These are phyloP conservation scores for Krasilnikovozyma curviuscula DNA, from an alignment of 768 basidiomycete species.

Conservation along the genomic window DNA sequence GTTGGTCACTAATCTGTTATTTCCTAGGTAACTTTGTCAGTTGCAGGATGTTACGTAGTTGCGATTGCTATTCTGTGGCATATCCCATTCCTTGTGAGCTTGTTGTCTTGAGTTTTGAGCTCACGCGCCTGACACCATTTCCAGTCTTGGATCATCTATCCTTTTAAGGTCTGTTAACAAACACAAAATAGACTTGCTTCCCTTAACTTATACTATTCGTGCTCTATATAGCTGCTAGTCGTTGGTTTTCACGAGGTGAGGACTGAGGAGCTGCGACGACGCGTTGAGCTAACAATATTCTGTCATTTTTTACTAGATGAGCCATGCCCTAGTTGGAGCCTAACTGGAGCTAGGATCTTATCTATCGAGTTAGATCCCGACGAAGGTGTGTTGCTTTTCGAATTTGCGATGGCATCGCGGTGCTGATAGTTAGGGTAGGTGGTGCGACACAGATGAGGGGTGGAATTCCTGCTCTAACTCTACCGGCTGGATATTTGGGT, in stretches of 20 bases:
- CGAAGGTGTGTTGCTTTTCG: no score
- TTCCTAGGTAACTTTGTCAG: neutral
- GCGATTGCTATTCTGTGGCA: conserved; percentile 3
- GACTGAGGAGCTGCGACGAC: conserved; percentile 1
- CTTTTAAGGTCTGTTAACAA: conserved; percentile 27
- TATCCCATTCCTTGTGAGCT: conserved; percentile 1
- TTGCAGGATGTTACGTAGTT: conserved; percentile 4
- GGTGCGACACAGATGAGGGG: conserved; percentile 74
- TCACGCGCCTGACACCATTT: no score
- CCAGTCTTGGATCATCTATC: conserved; percentile 21
- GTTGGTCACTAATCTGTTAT: neutral
- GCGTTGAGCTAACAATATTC: conserved; percentile 14
- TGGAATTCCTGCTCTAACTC: conserved; percentile 56
- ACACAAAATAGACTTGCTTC: no score
- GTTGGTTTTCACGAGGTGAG: neutral
- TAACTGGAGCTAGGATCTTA: conserved; percentile 70
- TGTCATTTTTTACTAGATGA: conserved; percentile 37
- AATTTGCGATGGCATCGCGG: no score
- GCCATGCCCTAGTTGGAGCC: conserved; percentile 56
- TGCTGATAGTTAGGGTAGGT: no score
- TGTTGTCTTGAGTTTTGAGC: no score
- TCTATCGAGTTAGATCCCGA: conserved; percentile 76
- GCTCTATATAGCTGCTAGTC: neutral
- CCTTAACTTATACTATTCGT: neutral
- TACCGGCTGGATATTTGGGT: conserved; percentile 43